Conservation (phyloP, 1,284 basidiomycete species). For the Thelephora terrestris region DNA sequence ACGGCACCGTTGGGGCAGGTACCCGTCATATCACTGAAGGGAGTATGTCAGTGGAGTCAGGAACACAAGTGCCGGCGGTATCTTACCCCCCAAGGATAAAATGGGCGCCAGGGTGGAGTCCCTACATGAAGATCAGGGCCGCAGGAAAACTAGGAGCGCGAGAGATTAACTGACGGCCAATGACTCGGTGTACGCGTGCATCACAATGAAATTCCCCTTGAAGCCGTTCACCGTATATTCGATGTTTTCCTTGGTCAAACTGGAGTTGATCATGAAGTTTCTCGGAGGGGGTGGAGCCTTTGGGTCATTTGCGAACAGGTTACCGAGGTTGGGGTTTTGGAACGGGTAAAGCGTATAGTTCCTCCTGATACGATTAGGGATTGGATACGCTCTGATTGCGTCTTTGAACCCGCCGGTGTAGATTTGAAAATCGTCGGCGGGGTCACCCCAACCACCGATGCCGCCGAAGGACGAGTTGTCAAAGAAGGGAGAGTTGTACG, state of each 20-base stretch:
- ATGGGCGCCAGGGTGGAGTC: constrained; percentile 20
- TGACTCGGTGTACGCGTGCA: constrained; percentile 26
- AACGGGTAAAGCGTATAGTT: constrained; percentile 27
- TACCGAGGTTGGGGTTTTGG: background rate
- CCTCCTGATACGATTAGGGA: constrained; percentile 24
- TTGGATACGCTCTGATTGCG: constrained; percentile 25
- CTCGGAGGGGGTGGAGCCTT: background rate
- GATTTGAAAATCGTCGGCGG: constrained; percentile 21
- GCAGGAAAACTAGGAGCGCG: background rate
- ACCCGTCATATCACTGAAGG: constrained; percentile 19
- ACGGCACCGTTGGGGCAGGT: constrained; percentile 15
- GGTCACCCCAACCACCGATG: constrained; percentile 28
- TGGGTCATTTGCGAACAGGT: background rate
- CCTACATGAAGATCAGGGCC: constrained; percentile 9
- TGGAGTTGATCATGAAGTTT: constrained; percentile 14
- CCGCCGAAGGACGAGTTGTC: constrained; percentile 22
- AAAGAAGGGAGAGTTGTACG: constrained; percentile 22
- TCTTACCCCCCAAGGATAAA: constrained; percentile 22
- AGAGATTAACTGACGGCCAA: constrained; percentile 14
- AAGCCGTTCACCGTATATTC: constrained; percentile 19
- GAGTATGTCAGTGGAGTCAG: background rate
- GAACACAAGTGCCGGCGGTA: background rate
- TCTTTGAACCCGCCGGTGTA: constrained; percentile 23
- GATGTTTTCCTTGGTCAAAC: constrained; percentile 21
- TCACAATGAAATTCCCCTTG: constrained; percentile 24